Evolutionary conservation across 345 rosid species (phyloP).

Genomic region (Crucihimalaya himalaica): DNA sequence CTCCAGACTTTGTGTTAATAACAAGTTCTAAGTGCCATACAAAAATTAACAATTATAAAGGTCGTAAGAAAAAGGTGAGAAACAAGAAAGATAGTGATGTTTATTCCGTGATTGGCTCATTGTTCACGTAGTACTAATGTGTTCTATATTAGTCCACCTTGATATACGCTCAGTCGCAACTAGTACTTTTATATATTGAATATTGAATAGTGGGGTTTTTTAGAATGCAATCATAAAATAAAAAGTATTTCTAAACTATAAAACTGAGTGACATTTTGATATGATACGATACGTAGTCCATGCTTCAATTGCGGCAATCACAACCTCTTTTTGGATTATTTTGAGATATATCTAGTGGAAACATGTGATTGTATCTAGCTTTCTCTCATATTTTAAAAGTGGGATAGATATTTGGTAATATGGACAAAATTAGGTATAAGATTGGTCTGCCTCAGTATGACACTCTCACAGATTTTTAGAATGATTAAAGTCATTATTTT

Average conservation of each 20-base stretch:
- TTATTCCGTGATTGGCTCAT: slow-evolving; percentile 39
- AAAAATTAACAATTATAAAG: not conserved
- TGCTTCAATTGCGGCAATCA: slow-evolving; percentile 45
- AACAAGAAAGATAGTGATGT: not conserved
- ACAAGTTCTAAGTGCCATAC: not conserved
- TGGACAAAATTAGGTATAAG: slow-evolving; percentile 39
- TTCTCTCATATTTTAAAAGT: not conserved
- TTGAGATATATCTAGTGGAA: slow-evolving; percentile 9
- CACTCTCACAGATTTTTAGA: slow-evolving; percentile 14
- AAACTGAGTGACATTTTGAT: slow-evolving; percentile 29
- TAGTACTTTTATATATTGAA: not conserved
- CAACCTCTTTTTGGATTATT: slow-evolving; percentile 17
- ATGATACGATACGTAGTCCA: slow-evolving; percentile 39
- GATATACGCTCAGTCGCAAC: slow-evolving; percentile 26
- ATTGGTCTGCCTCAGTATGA: slow-evolving; percentile 29
- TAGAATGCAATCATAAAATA: not conserved
- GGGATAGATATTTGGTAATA: not conserved
- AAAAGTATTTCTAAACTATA: not conserved
- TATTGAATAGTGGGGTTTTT: slow-evolving; percentile 3
- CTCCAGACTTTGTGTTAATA: not conserved
- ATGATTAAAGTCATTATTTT: not conserved
- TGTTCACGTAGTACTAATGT: slow-evolving; percentile 7
- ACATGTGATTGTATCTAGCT: slow-evolving; percentile 30
- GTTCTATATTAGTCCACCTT: not conserved
- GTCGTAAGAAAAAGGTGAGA: not conserved